Conservation (phyloP, 2,329 filamentous ascomycete genomes). For the Graphiopsis chlorocephala region DNA sequence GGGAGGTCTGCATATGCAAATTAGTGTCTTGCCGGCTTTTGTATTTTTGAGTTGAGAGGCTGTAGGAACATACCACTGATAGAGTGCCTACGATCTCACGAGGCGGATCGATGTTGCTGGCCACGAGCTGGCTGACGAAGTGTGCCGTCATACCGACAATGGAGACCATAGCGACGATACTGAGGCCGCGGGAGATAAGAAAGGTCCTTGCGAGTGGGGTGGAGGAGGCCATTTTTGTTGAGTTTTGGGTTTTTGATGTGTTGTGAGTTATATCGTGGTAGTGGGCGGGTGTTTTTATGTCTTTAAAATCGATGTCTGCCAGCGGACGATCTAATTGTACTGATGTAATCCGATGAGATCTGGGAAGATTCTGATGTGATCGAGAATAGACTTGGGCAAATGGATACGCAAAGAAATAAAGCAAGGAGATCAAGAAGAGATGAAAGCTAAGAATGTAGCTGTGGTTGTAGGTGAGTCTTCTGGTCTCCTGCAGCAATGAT, state of each 20-base stretch:
- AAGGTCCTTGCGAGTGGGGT: conserved; percentile 70
- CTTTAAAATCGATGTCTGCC: conserved; percentile 23
- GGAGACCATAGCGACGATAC: conserved; percentile 68
- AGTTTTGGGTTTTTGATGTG: conserved; percentile 3
- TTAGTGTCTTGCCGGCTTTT: background rate
- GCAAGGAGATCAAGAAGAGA: background rate
- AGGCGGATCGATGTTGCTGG: conserved; percentile 63
- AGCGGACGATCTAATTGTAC: conserved; percentile 23
- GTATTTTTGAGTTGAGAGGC: conserved; percentile 17
- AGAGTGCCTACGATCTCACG: conserved; percentile 74
- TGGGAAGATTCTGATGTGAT: background rate
- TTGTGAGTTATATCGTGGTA: conserved; percentile 5
- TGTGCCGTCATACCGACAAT: conserved; percentile 79
- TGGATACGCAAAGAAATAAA: background rate
- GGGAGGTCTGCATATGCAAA: conserved; percentile 61
- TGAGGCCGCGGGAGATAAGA: conserved; percentile 67
- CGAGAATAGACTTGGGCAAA: background rate
- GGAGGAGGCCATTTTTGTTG: conserved; percentile 52
- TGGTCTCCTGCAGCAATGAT: background rate
- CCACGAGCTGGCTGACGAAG: conserved; percentile 75
- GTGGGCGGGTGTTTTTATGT: conserved; percentile 1
- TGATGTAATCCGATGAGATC: background rate
- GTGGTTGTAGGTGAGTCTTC: background rate
- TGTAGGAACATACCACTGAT: conserved; percentile 63
- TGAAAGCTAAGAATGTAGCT: conserved; percentile 4